phyloP scores from a whole-genome alignment of 2,329 filamentous ascomycete genomes.

The Botrytis aclada region DNA sequence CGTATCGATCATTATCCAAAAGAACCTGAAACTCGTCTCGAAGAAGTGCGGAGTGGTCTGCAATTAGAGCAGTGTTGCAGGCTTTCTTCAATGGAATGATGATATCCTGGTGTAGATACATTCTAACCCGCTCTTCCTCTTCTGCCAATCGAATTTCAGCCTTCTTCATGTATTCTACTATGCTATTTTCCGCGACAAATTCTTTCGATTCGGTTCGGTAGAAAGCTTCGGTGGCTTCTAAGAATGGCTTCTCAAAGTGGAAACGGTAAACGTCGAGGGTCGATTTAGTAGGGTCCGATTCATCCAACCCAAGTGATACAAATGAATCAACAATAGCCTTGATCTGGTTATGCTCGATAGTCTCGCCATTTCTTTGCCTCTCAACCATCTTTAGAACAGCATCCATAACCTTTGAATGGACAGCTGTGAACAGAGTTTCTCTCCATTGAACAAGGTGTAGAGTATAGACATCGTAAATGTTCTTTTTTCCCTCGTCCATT shows the following conservation, averaged over 20 bases:
- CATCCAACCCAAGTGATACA: constrained; percentile 89
- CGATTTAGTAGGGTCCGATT: constrained; percentile 87
- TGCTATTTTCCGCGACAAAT: constrained; percentile 93
- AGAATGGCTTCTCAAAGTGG: constrained; percentile 91
- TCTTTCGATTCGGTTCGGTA: constrained; percentile 90
- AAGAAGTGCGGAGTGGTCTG: constrained; percentile 79
- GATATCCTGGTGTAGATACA: constrained; percentile 91
- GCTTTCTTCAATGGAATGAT: constrained; percentile 77
- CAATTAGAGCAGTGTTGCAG: constrained; percentile 86
- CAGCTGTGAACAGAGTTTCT: constrained; percentile 79
- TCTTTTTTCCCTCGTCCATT: constrained; percentile 98
- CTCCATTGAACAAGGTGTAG: constrained; percentile 95
- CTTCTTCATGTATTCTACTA: constrained; percentile 99
- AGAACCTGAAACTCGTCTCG: constrained; percentile 94
- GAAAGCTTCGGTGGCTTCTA: constrained; percentile 78
- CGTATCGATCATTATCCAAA: constrained; percentile 88
- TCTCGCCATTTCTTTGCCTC: constrained; percentile 96
- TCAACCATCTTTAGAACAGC: constrained; percentile 93
- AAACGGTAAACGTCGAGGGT: constrained; percentile 92
- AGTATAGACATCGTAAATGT: constrained; percentile 97
- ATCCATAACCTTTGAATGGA: constrained; percentile 87
- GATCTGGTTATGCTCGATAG: constrained; percentile 94
- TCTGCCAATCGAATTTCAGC: constrained; percentile 85
- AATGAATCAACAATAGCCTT: constrained; percentile 97
- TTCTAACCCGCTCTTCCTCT: constrained; percentile 87